Evolutionary conservation across 306 rosid genomes (phyloP), one percentile per base, ranked within the genome.

Genomic region (Trifolium dubium): DNA sequence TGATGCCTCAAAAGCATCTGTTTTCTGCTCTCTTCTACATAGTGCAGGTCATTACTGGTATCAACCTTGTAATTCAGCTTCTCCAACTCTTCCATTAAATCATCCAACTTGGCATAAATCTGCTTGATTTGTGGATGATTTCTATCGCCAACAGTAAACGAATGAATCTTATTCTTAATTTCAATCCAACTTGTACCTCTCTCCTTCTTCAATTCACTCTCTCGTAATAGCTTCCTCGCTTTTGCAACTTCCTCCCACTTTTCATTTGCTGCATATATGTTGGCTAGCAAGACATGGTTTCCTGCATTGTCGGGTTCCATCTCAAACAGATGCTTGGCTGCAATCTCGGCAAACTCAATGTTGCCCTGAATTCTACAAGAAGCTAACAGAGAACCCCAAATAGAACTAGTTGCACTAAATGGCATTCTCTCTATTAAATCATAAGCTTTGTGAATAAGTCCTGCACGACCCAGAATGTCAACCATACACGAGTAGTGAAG

Each of bases 341-440:
- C 94, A 64, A 89, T 77, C 84, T 94, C 88, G 40, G 96, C 98
- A 61, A 86, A 66, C 76, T 88, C 82, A 67, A 93, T 81, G 64
- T 88, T 84, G 60, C 89, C 83, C 72, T 77, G 82, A 58, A 30
- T 82, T 79, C 88, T 87, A 77, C 96, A 93, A 76, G 98, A 85
- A 66, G 97, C 93, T 63, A 91, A 81, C 49, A 93, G 84, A 11
- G 98, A 93, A 69, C 94, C 97, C 98, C 97, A 91, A 80, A 91
- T 88, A 32, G 92, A 89, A 88, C 82, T 83, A 60, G 89, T 86
- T 18, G 88, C 92, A 18, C 74, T 58, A 73, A 89, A 89, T 13
- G 94, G 88, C 90, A 91, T 84, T 71, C 60, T 79, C 79, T 79
- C 80, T 67, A 91, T 86, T 80, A 88, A 60, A 11, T 81, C 67